These are phyloP conservation scores for Knufia fluminis DNA, from an alignment of 2,329 filamentous ascomycete genomes.

Conservation along the genomic window DNA sequence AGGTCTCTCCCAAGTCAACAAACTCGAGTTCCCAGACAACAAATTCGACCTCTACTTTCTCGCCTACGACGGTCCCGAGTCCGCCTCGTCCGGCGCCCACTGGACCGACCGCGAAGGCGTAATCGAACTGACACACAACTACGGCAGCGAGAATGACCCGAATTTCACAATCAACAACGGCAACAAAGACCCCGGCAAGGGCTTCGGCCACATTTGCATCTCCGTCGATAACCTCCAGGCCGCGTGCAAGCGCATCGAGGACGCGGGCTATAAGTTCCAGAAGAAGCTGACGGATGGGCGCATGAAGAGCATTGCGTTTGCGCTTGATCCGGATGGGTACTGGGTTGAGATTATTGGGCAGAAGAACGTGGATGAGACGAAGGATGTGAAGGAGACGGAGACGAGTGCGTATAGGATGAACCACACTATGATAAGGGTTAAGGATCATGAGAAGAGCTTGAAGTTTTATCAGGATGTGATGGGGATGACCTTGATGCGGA, in stretches of 20 bases:
- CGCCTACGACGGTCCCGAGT: conserved; percentile 62
- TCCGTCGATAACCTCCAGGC: conserved; percentile 76
- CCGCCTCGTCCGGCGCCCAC: conserved; percentile 63
- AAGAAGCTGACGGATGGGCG: conserved; percentile 85
- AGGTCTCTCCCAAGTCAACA: conserved; percentile 74
- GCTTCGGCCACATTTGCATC: conserved; percentile 81
- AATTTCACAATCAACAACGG: conserved; percentile 76
- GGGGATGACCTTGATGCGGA: conserved; percentile 77
- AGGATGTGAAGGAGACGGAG: conserved; percentile 63
- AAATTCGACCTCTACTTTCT: conserved; percentile 97
- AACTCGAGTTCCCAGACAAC: conserved; percentile 70
- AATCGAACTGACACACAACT: conserved; percentile 74
- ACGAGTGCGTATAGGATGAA: conserved; percentile 60
- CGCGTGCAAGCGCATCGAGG: conserved; percentile 79
- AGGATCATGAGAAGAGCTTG: conserved; percentile 63
- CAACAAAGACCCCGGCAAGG: conserved; percentile 77
- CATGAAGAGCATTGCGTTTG: conserved; percentile 85
- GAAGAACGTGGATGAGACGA: conserved; percentile 61
- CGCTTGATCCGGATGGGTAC: conserved; percentile 76
- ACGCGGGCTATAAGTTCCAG: conserved; percentile 86
- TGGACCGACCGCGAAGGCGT: conserved; percentile 80
- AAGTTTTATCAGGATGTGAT: conserved; percentile 77
- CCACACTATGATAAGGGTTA: conserved; percentile 79
- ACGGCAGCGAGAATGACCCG: conserved; percentile 80
- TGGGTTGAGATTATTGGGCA: conserved; percentile 55